These are phyloP conservation scores for Coemansia sp. DNA, from an alignment of 192 early-diverging fungal species.

Conservation along the genomic window DNA sequence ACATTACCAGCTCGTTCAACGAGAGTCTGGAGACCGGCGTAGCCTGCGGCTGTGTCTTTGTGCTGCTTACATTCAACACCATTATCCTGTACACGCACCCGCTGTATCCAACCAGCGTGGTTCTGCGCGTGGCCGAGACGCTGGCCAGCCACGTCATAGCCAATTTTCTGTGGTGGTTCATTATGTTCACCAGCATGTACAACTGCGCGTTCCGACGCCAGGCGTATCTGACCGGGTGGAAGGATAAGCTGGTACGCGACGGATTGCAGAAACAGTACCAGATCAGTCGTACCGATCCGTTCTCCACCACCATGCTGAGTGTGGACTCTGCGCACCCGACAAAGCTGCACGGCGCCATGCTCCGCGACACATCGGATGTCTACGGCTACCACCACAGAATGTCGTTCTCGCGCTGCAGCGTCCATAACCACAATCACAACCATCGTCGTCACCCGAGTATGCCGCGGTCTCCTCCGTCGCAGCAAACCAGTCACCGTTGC, in stretches of 20 bases:
- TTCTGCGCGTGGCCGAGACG: conserved; percentile 27
- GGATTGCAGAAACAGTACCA: conserved; percentile 54
- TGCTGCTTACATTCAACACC: conserved; percentile 46
- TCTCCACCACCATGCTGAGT: conserved; percentile 37
- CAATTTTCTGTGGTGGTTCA: conserved; percentile 56
- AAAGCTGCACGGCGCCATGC: conserved; percentile 29
- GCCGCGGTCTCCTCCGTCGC: background rate
- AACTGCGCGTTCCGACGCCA: conserved; percentile 40
- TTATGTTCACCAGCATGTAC: conserved; percentile 51
- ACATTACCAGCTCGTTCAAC: conserved; percentile 56
- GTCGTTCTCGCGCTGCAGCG: conserved; percentile 38
- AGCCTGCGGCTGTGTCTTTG: conserved; percentile 39
- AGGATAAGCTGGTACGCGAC: conserved; percentile 45
- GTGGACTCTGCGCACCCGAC: conserved; percentile 20
- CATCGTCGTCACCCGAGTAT: too few relatives aligned
- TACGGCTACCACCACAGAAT: conserved; percentile 33
- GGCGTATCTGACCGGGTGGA: conserved; percentile 41
- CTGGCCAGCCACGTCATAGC: conserved; percentile 33
- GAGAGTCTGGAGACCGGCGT: conserved; percentile 49
- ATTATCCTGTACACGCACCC: conserved; percentile 42
- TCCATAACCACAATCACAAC: background rate
- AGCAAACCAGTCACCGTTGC: background rate
- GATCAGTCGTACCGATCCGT: conserved; percentile 48
- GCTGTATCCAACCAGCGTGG: conserved; percentile 27
- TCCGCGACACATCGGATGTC: conserved; percentile 22